Conservation (phyloP, 306 rosid species). For the Inga oerstediana region DNA sequence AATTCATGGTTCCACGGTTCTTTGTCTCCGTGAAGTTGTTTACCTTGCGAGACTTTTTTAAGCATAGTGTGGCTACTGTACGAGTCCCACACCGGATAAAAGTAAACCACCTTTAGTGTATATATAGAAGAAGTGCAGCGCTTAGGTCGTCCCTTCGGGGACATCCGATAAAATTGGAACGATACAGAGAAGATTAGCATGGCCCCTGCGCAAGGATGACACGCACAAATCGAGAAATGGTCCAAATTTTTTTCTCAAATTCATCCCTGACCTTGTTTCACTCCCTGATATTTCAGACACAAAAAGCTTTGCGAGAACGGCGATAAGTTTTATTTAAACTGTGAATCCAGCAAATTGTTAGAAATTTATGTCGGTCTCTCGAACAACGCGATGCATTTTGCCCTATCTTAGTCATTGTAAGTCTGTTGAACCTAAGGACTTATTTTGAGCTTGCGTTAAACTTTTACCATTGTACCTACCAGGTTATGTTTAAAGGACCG, state of each 20-base stretch:
- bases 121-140: not conserved
- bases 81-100: not conserved
- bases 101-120: accelerated
- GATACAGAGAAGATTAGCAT: conserved; percentile 30
- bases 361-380: not conserved
- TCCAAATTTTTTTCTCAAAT: not conserved
- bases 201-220: conserved; percentile 31
- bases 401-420: not conserved
- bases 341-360: no score
- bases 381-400: not conserved
- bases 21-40: not conserved
- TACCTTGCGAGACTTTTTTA: not conserved
- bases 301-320: not conserved
- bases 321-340: not conserved
- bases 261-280: not conserved
- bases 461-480: no score
- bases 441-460: no score
- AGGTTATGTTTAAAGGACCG: no score
- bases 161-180: conserved; percentile 27
- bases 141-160: not conserved
- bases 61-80: not conserved
- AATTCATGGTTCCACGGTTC: not conserved
- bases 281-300: not conserved
- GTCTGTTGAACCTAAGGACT: not conserved
- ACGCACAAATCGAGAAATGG: conserved; percentile 30